Conservation (phyloP, 1,284 basidiomycete species). For the Microbotryum violaceum region DNA sequence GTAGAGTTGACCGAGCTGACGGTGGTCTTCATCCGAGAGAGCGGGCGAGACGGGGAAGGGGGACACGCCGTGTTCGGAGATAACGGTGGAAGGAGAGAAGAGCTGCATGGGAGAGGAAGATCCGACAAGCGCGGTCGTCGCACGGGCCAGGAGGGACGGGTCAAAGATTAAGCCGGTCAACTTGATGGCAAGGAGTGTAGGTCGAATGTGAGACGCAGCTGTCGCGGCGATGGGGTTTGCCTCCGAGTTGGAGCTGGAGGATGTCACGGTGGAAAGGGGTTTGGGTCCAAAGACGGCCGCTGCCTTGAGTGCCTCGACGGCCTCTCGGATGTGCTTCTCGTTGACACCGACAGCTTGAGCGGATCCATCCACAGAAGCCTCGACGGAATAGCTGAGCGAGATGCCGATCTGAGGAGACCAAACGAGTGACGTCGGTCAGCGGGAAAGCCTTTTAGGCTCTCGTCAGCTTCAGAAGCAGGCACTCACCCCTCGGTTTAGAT, state of each 20-base stretch:
- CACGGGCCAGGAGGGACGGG: conserved; percentile 30
- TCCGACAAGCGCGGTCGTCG: conserved; percentile 26
- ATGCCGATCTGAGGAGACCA: conserved; percentile 22
- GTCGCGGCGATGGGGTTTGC: neutral
- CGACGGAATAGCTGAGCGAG: conserved; percentile 36
- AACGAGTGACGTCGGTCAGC: neutral
- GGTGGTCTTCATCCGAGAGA: conserved; percentile 30
- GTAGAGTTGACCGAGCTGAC: conserved; percentile 26
- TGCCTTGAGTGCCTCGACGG: conserved; percentile 25
- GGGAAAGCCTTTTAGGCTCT: too few species aligned
- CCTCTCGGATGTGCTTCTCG: conserved; percentile 19
- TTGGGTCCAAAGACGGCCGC: conserved; percentile 23
- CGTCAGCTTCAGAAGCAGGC: too few species aligned
- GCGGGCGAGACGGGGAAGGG: conserved; percentile 22
- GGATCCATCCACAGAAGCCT: conserved; percentile 28
- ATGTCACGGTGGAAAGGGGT: neutral
- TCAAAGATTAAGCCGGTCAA: conserved; percentile 34
- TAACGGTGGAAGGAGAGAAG: conserved; percentile 5
- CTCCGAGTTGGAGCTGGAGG: neutral
- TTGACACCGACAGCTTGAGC: conserved; percentile 14
- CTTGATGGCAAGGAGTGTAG: conserved; percentile 34
- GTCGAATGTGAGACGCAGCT: conserved; percentile 17
- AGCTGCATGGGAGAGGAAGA: conserved; percentile 3
- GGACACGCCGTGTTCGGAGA: neutral
- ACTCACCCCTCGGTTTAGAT: conserved; percentile 20